These are phyloP conservation scores for Smallanthus sonchifolius DNA, from an alignment of 129 eudicot species.

Conservation along the genomic window DNA sequence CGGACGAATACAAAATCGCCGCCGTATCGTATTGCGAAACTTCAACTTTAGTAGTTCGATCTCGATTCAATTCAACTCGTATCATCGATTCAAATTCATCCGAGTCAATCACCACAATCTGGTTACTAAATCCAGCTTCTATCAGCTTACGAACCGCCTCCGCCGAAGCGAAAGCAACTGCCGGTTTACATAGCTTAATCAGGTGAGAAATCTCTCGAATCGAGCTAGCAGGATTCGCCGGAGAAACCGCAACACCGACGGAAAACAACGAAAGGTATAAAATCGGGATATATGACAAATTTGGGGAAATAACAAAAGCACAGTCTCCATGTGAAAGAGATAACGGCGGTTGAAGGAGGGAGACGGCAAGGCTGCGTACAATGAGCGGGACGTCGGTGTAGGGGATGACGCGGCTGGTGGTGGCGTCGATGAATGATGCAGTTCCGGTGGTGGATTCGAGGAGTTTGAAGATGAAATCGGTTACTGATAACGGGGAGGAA, in stretches of 20 bases:
- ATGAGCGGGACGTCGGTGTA: conserved; percentile 25
- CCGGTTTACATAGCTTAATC: conserved; percentile 38
- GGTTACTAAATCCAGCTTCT: conserved; percentile 10
- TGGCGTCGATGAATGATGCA: conserved; percentile 42
- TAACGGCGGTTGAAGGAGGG: conserved; percentile 15
- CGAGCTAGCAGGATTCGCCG: conserved; percentile 52
- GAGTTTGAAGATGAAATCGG: conserved; percentile 40
- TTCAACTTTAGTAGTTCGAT: background rate
- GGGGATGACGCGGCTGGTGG: conserved; percentile 33
- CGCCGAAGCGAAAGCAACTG: conserved; percentile 41
- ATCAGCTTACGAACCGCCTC: conserved; percentile 24
- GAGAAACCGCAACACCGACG: conserved; percentile 49
- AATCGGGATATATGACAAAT: conserved; percentile 39
- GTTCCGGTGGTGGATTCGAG: conserved; percentile 2
- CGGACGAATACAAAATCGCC: conserved; percentile 60
- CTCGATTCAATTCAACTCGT: background rate
- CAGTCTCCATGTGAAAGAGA: conserved; percentile 28
- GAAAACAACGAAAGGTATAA: conserved; percentile 43
- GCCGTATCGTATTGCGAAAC: conserved; percentile 50
- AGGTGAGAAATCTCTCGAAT: conserved; percentile 34
- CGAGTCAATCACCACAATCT: conserved; percentile 36
- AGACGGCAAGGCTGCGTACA: conserved; percentile 31
- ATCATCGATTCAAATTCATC: conserved; percentile 39
- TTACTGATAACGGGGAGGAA: conserved; percentile 34
- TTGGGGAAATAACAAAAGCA: conserved; percentile 49